phyloP scores from a whole-genome alignment of 768 basidiomycete genomes.

The Pulveroboletus sp. region DNA sequence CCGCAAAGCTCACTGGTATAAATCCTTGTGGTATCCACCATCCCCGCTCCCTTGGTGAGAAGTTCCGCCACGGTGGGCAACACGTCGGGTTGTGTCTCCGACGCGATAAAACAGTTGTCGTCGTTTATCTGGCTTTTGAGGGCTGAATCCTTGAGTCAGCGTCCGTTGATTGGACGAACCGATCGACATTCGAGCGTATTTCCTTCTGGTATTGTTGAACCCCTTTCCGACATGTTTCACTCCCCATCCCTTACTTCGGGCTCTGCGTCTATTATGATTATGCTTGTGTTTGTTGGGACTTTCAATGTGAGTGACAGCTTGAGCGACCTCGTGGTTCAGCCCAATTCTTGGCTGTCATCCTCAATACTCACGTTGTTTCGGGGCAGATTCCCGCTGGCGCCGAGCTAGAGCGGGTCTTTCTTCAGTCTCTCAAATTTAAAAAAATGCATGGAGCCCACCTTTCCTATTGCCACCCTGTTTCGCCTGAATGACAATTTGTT shows the following conservation, averaged over 20 bases:
- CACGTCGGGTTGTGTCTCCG: conserved; percentile 8
- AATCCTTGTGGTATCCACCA: conserved; percentile 1
- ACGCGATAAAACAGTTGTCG: conserved; percentile 14
- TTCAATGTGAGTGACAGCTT: conserved; percentile 10
- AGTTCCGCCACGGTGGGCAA: not conserved
- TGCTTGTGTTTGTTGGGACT: conserved; percentile 6
- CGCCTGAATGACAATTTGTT: not conserved
- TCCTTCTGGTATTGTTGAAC: not conserved
- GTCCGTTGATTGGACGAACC: conserved; percentile 7
- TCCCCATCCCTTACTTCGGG: conserved; percentile 3
- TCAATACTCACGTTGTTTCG: conserved; percentile 13
- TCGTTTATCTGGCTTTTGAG: not conserved
- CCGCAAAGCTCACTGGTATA: conserved; percentile 4
- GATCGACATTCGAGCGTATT: conserved; percentile 20
- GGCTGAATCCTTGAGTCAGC: not conserved
- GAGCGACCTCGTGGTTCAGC: not conserved
- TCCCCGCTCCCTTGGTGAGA: not conserved
- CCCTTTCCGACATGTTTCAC: conserved; percentile 5
- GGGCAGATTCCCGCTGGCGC: not conserved
- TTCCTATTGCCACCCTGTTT: conserved; percentile 4
- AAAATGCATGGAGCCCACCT: not conserved
- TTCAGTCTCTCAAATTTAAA: not conserved
- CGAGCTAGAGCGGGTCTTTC: conserved; percentile 5
- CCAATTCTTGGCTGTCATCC: not conserved
- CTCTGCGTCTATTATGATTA: not conserved